Percentiles rank a stretch among this genome's conserved stretches.
phyloP scores from a whole-genome alignment of 78 protist genomes.

The Dictyostelium intermedium region DNA sequence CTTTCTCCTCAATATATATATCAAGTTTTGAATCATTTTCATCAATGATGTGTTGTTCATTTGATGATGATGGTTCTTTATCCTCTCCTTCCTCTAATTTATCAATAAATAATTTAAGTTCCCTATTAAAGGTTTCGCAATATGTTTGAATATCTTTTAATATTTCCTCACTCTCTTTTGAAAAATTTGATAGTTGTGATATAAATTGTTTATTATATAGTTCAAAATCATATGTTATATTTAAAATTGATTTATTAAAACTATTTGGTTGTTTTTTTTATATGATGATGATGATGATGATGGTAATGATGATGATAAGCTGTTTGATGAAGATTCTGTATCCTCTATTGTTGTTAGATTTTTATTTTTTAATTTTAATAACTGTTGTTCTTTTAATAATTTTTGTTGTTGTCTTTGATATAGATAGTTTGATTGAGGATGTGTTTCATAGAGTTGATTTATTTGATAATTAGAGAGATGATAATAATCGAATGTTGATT shows the following conservation, averaged over 20 bases:
- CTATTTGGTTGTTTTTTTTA: not conserved
- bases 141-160: not conserved
- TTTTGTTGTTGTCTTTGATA: not conserved
- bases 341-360: not conserved
- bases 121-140: not conserved
- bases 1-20: not conserved
- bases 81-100: not conserved
- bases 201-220: slow-evolving; percentile 53
- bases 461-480: slow-evolving; percentile 53
- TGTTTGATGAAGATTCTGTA: too few species aligned
- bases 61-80: not conserved
- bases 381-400: not conserved
- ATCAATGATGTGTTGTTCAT: not conserved
- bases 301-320: not conserved
- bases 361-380: not conserved
- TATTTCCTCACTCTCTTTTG: not conserved
- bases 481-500: slow-evolving; percentile 17
- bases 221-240: slow-evolving; percentile 14
- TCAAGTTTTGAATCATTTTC: not conserved
- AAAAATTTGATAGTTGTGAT: not conserved
- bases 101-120: not conserved
- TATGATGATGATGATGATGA: not conserved
- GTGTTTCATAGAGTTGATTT: slow-evolving; percentile 47
- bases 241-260: not conserved
- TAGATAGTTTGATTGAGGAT: slow-evolving; percentile 16